Evolutionary conservation across 2,329 filamentous ascomycete species (phyloP), one percentile per base, ranked within the genome.

Genomic region (Fusarium kyushuense): DNA sequence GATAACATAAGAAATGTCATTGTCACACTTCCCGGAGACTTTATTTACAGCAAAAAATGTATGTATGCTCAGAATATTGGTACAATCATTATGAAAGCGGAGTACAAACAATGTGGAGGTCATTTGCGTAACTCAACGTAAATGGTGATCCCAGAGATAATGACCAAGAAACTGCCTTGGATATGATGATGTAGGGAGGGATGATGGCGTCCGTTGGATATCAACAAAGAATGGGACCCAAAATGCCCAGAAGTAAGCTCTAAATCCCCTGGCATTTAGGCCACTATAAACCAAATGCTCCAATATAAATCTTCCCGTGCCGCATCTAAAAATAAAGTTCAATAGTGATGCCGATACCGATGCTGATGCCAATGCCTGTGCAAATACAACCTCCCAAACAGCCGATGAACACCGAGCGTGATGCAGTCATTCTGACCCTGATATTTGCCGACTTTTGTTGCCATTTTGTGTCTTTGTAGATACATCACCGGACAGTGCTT

Each of bases 391-490:
- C 42, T 27, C 32, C 43, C 40, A 23, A 38, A 14, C 25, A 30
- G 33, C 45, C 30, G 17, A 47, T 43, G 27, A 60, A 63, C 42
- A 47, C 65, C 65, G 43, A 62, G 43, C 17, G 60, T 52, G 54
- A 59, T 67, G 38, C 58, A 57, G 56, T 36, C 29, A 55, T 48
- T 40, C 25, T 43, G 45, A 29, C 35, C 33, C 56, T 40, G 19
- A 35, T 30, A 47, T 27, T 21, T 16, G 25, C 27, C 14, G 36
- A 21, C 36, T 33, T 41, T 33, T 32, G 29, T 54, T 40, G 53
- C 47, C 51, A 23, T 51, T n/a, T n/a, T 27, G 35, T 47, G 17
- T 33, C 21, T 46, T 19, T 30, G 47, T 38, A 19, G 42, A 46
- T 36, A 30, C 17, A 58, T 60, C 53, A 32, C 56, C 30, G 30